Percentiles rank a stretch among this genome's conserved stretches.
These are phyloP conservation scores for Myxozyma mucilagina DNA, from an alignment of 805 yeast genomes.

Conservation along the genomic window DNA sequence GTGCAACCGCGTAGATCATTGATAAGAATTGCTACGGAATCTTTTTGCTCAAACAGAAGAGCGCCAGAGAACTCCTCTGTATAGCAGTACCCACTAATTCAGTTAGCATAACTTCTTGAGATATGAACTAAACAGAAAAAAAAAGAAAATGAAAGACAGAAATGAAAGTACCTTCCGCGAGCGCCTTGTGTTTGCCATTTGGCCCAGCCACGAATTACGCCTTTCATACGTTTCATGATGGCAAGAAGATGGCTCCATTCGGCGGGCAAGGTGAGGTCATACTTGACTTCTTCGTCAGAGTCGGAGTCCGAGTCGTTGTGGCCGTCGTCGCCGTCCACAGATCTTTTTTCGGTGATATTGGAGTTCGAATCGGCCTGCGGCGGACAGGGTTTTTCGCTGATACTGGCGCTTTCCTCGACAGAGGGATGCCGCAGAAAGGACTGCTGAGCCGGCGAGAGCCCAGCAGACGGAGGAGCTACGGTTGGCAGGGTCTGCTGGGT, in stretches of 20 bases:
- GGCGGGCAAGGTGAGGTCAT: conserved; percentile 16
- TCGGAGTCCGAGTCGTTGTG: background rate
- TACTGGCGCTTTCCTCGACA: too few relatives aligned
- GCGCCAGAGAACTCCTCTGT: conserved; percentile 31
- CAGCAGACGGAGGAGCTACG: background rate
- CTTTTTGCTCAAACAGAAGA: conserved; percentile 16
- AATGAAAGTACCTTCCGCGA: conserved; percentile 18
- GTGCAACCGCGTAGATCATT: conserved; percentile 30
- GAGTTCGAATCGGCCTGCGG: background rate
- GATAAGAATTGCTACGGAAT: conserved; percentile 13
- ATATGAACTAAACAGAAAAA: background rate
- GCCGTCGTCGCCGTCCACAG: background rate
- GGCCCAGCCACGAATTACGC: conserved; percentile 27
- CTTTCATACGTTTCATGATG: conserved; percentile 23
- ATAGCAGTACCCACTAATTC: conserved; percentile 22
- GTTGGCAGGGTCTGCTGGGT: background rate
- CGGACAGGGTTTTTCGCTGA: too few relatives aligned
- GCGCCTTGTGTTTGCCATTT: conserved; percentile 22
- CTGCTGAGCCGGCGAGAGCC: background rate
- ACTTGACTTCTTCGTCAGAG: conserved; percentile 11
- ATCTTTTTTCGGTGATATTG: background rate
- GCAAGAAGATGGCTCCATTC: conserved; percentile 25
- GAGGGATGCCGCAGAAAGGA: too few relatives aligned
- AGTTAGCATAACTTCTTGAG: background rate
- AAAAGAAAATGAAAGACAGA: background rate